Conservation (phyloP, 345 rosid species). For the Euphorbia pulcherrima region DNA sequence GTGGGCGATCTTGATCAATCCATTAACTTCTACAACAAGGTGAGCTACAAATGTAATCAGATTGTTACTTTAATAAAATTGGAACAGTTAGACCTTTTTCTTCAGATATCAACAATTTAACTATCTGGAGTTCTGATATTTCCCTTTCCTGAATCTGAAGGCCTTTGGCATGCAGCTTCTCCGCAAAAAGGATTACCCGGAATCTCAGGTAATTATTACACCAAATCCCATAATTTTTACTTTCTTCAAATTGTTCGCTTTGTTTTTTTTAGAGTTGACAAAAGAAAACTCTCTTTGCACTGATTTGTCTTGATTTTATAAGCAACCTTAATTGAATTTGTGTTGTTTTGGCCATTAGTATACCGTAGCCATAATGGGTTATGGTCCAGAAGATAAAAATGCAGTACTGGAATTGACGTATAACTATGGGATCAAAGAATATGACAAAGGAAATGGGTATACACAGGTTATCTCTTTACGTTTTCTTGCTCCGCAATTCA, state of each 20-base stretch:
- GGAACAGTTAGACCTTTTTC: neutral
- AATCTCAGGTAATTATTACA: conserved; percentile 11
- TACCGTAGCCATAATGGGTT: conserved; percentile 48
- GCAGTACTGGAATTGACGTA: conserved; percentile 80
- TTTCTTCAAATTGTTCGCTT: neutral
- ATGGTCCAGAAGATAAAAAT: conserved; percentile 86
- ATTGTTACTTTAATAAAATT: neutral
- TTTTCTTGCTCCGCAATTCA: neutral
- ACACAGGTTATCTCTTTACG: conserved; percentile 51
- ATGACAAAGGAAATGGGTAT: conserved; percentile 84
- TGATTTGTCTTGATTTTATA: neutral
- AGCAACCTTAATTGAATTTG: neutral
- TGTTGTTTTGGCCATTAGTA: conserved; percentile 11
- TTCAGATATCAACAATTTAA: neutral
- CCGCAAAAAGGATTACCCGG: conserved; percentile 16
- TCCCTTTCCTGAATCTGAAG: conserved; percentile 18
- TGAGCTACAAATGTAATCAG: neutral
- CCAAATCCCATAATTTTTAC: neutral
- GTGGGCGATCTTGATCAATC: conserved; percentile 26
- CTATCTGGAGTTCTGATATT: conserved; percentile 1
- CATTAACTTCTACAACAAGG: conserved; percentile 22
- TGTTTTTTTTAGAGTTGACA: neutral
- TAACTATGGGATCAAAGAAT: conserved; percentile 82
- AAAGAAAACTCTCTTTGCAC: neutral
- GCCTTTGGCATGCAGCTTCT: conserved; percentile 29